Evolutionary conservation across 345 rosid genomes (phyloP).

Genomic region (Hirschfeldia incana): DNA sequence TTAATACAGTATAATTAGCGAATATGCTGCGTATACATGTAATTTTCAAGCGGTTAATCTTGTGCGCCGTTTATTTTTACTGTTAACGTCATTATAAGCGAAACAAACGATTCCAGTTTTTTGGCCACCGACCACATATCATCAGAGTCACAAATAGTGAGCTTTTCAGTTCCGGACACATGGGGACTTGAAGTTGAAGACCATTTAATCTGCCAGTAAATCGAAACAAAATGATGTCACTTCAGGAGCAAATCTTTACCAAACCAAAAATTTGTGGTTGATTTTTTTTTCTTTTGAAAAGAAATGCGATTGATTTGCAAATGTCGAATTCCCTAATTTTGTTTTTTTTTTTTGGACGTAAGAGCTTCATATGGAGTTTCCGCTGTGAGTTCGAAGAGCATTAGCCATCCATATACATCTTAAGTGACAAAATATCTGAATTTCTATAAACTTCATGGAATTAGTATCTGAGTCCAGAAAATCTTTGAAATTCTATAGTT

Average conservation of each 20-base stretch:
- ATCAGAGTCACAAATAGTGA: neutral
- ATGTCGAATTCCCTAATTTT: too few species aligned
- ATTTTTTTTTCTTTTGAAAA: too few species aligned
- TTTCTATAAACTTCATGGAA: too few species aligned
- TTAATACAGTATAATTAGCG: neutral
- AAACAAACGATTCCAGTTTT: neutral
- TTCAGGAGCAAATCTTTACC: neutral
- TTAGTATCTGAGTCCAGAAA: too few species aligned
- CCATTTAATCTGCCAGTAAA: neutral
- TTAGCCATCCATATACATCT: too few species aligned
- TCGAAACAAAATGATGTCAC: neutral
- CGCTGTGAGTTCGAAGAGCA: too few species aligned
- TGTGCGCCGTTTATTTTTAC: neutral
- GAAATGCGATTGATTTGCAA: too few species aligned
- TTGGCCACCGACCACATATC: neutral
- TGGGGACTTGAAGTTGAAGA: constrained; percentile 11
- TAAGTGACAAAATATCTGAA: too few species aligned
- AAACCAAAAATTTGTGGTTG: too few species aligned
- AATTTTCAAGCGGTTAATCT: neutral
- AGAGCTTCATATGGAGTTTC: too few species aligned
- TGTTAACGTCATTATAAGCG: neutral
- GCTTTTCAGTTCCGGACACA: constrained; percentile 5
- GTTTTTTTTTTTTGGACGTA: too few species aligned
- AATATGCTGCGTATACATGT: neutral
- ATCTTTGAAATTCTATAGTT: too few species aligned